These are phyloP conservation scores for Caryopteris hybrid DNA, from an alignment of 305 asterid species.

Conservation along the genomic window DNA sequence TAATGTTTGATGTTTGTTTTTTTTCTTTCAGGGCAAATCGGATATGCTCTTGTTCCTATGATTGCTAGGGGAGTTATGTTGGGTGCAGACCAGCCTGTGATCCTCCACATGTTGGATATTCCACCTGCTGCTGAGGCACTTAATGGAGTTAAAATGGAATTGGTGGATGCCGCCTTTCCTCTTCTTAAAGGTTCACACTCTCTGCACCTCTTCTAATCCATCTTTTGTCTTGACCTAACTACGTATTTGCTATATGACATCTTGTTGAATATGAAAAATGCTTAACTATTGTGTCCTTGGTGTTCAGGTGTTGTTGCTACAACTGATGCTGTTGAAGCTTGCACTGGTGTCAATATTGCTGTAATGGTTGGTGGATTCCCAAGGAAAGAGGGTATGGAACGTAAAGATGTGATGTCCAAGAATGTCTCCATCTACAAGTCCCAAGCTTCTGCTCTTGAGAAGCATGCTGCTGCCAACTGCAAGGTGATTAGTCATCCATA, in stretches of 20 bases:
- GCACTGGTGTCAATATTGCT: constrained; percentile 78
- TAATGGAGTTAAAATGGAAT: constrained; percentile 88
- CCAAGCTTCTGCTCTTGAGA: constrained; percentile 96
- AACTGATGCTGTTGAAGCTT: constrained; percentile 84
- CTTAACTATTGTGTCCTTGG: neutral
- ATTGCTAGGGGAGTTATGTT: constrained; percentile 91
- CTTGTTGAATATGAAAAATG: neutral
- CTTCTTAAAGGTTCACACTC: constrained; percentile 68
- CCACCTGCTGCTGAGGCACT: constrained; percentile 91
- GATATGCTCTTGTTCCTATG: constrained; percentile 88
- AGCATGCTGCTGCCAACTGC: constrained; percentile 92
- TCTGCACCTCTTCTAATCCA: neutral
- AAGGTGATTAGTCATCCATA: constrained; percentile 38
- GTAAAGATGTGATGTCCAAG: constrained; percentile 97
- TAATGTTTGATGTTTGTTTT: neutral
- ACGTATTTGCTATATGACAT: neutral
- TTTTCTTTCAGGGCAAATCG: constrained; percentile 64
- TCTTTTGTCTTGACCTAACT: neutral
- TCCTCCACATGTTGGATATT: constrained; percentile 95
- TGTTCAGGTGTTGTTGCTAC: constrained; percentile 86
- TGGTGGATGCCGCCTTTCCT: constrained; percentile 92
- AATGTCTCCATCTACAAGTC: constrained; percentile 95
- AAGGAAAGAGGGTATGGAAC: constrained; percentile 97
- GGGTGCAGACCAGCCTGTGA: constrained; percentile 88
- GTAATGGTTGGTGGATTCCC: constrained; percentile 99